Evolutionary conservation across 805 yeast genomes (phyloP).

Genomic region (Myxozyma monticola): DNA sequence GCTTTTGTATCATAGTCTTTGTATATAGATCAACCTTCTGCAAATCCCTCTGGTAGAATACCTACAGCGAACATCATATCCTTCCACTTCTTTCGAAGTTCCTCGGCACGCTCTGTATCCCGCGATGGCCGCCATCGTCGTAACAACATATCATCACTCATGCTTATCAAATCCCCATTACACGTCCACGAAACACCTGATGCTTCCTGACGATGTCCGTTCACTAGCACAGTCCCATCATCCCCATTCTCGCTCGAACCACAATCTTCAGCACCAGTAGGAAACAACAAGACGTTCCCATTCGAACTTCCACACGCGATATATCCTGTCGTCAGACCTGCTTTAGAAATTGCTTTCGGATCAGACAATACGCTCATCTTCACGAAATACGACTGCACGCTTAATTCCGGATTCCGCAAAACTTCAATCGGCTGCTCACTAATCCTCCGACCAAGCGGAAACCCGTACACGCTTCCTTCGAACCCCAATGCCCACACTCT

Average conservation of each 20-base stretch:
- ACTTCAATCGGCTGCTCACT: conserved; percentile 19
- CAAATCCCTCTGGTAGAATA: conserved; percentile 14
- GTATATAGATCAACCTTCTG: conserved; percentile 6
- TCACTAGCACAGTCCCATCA: conserved; percentile 10
- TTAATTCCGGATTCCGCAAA: conserved; percentile 13
- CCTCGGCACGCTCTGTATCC: conserved; percentile 5
- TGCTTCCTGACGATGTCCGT: conserved; percentile 18
- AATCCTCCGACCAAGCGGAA: not conserved
- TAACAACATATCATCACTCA: conserved; percentile 21
- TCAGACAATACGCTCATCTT: conserved; percentile 15
- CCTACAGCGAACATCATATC: no score
- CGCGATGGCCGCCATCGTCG: conserved; percentile 26
- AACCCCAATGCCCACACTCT: conserved; percentile 19
- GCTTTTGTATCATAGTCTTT: no score
- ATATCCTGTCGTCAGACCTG: conserved; percentile 8
- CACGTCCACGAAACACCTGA: conserved; percentile 22
- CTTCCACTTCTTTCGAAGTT: conserved; percentile 9
- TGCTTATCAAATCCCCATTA: conserved; percentile 13
- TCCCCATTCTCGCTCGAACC: not conserved
- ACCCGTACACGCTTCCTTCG: conserved; percentile 13
- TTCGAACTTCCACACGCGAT: conserved; percentile 23
- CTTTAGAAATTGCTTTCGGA: not conserved
- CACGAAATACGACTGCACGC: conserved; percentile 18
- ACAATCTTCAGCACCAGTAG: conserved; percentile 1
- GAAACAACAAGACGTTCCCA: conserved; percentile 15